Percentiles rank a stretch among this genome's conserved stretches.
These are phyloP conservation scores for Entomortierella chlamydospora DNA, from an alignment of 192 early-diverging fungal species.

Conservation along the genomic window DNA sequence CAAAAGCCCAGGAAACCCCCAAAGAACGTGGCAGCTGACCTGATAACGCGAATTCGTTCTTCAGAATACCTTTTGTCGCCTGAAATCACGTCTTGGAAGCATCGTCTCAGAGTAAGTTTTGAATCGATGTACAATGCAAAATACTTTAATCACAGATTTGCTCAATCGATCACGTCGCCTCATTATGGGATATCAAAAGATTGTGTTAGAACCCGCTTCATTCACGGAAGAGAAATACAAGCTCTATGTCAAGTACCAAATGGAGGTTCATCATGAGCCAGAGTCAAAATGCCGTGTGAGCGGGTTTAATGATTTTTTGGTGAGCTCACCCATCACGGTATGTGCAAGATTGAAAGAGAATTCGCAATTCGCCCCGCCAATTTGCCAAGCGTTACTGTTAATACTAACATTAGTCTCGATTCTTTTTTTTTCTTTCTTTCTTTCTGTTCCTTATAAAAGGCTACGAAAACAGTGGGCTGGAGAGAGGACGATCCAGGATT, in stretches of 20 bases:
- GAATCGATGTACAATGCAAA: too few species aligned
- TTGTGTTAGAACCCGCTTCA: conserved; percentile 69
- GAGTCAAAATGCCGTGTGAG: conserved; percentile 62
- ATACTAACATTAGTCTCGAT: background rate
- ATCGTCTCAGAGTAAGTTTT: conserved; percentile 36
- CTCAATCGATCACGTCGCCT: too few species aligned
- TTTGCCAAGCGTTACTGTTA: background rate
- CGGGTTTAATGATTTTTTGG: conserved; percentile 72
- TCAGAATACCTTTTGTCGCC: conserved; percentile 33
- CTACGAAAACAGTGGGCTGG: conserved; percentile 11
- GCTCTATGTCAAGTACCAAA: conserved; percentile 88
- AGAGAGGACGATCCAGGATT: conserved; percentile 57
- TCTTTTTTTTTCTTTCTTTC: background rate
- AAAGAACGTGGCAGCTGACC: conserved; percentile 36
- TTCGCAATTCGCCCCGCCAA: too few species aligned
- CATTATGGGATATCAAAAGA: too few species aligned
- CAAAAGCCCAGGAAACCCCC: conserved; percentile 47
- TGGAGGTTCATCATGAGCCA: conserved; percentile 81
- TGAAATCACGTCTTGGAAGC: conserved; percentile 47
- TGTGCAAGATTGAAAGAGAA: background rate
- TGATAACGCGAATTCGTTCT: conserved; percentile 37
- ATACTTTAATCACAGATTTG: too few species aligned
- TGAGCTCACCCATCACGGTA: conserved; percentile 77
- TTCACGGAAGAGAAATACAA: conserved; percentile 81
- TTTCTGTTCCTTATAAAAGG: conserved; percentile 6